A percentile compares a stretch with the other conserved stretches of the same genome.
Conservation (phyloP, 768 basidiomycete genomes). For the Leccinum sublutescens region DNA sequence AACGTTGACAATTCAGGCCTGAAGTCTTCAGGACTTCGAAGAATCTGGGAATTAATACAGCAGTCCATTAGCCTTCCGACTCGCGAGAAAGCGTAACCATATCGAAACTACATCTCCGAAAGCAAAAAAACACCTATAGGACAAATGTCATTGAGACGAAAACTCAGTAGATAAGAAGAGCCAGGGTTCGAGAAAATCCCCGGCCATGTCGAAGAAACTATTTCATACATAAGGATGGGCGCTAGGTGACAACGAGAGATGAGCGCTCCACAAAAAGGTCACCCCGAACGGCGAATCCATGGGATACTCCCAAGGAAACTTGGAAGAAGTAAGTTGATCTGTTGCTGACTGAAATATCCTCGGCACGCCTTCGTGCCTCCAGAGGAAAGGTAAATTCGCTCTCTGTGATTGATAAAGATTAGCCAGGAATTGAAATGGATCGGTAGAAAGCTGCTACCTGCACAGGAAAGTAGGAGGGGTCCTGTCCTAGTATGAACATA, state of each 20-base stretch:
- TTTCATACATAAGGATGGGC: too few species aligned
- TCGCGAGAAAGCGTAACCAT: too few species aligned
- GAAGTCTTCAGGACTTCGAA: not conserved
- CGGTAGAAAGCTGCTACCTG: slow-evolving; percentile 9
- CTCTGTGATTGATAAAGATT: slow-evolving; percentile 34
- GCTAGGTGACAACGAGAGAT: too few species aligned
- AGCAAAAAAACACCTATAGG: too few species aligned
- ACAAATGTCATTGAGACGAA: too few species aligned
- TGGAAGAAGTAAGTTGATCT: slow-evolving; percentile 55
- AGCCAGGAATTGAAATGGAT: not conserved
- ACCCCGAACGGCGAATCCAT: slow-evolving; percentile 29
- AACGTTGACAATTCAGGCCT: not conserved
- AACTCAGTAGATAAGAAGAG: too few species aligned
- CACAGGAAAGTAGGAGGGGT: slow-evolving; percentile 27
- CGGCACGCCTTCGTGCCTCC: slow-evolving; percentile 50
- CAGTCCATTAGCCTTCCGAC: too few species aligned
- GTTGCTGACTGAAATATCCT: slow-evolving; percentile 49
- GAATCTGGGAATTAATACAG: not conserved
- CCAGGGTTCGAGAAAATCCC: too few species aligned
- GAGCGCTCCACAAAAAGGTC: slow-evolving; percentile 2
- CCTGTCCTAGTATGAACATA: slow-evolving; percentile 10
- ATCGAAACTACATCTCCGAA: too few species aligned
- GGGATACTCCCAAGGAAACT: slow-evolving; percentile 45
- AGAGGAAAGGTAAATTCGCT: slow-evolving; percentile 50
- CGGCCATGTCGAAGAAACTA: too few species aligned